Percentiles rank a stretch among this genome's conserved stretches.
Conservation (phyloP, 352 stramenopile genomes). For the Elongisporangium undulatum region DNA sequence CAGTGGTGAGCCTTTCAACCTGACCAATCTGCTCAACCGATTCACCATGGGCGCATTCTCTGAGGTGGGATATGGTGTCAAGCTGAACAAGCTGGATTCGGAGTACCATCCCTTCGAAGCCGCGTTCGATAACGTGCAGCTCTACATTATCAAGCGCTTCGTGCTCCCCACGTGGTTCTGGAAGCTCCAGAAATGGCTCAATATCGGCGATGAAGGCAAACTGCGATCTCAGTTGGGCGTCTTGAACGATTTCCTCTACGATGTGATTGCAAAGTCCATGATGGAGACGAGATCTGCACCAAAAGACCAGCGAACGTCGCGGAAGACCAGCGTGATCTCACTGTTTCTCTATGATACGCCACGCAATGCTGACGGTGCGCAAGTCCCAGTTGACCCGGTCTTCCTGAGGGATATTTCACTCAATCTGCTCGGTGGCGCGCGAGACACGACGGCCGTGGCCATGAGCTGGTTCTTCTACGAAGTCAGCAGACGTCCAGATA, state of each 20-base stretch:
- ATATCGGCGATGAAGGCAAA: conserved; percentile 29
- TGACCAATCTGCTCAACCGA: conserved; percentile 2
- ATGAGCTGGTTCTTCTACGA: conserved; percentile 74
- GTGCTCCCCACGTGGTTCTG: conserved; percentile 4
- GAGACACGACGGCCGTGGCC: conserved; percentile 63
- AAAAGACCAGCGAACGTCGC: conserved; percentile 5
- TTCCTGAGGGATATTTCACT: conserved; percentile 74
- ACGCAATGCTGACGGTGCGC: conserved; percentile 13
- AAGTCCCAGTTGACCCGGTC: conserved; percentile 22
- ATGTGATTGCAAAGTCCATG: conserved; percentile 51
- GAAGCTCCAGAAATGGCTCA: conserved; percentile 15
- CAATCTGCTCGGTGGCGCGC: conserved; percentile 67
- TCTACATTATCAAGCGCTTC: conserved; percentile 1
- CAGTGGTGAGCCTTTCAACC: conserved; percentile 2
- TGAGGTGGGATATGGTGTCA: conserved; percentile 9
- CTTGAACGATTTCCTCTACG: conserved; percentile 39
- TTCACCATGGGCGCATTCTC: conserved; percentile 10
- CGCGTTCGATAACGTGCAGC: conserved; percentile 1
- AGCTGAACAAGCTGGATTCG: conserved; percentile 1
- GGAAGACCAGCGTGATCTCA: conserved; percentile 41
- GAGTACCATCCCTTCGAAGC: conserved; percentile 20
- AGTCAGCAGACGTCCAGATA: conserved; percentile 38
- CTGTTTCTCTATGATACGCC: conserved; percentile 35
- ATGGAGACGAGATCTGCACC: conserved; percentile 13
- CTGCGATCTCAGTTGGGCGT: conserved; percentile 32